Evolutionary conservation across 805 yeast species (phyloP).

Genomic region (Myxozyma udenii): DNA sequence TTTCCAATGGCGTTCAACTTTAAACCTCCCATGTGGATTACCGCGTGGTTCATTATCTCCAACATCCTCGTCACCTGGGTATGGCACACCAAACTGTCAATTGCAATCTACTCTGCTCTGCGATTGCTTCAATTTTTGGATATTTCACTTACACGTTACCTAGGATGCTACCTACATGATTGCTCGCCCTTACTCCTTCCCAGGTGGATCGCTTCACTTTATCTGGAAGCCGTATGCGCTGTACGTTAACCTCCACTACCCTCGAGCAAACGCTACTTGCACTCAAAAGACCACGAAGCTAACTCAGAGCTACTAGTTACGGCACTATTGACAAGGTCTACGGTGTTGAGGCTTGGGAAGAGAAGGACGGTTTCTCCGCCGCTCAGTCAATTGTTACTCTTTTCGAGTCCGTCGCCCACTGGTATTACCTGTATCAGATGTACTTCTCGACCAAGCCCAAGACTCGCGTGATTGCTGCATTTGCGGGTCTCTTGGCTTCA

Average conservation of each 20-base stretch:
- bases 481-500: slow-evolving; percentile 20
- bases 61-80: slow-evolving; percentile 23
- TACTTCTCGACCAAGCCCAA: slow-evolving; percentile 4
- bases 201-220: slow-evolving; percentile 26
- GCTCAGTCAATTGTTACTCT: slow-evolving; percentile 24
- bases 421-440: slow-evolving; percentile 11
- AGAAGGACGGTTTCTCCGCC: slow-evolving; percentile 23
- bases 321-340: slow-evolving; percentile 23
- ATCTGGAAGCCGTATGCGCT: slow-evolving; percentile 28
- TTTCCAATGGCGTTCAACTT: slow-evolving; percentile 21
- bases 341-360: slow-evolving; percentile 23
- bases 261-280: no score
- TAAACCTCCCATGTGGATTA: slow-evolving; percentile 12
- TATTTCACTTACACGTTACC: no score
- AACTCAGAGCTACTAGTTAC: slow-evolving; percentile 9
- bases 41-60: slow-evolving; percentile 21
- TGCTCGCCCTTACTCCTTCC: slow-evolving; percentile 26
- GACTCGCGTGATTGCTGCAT: slow-evolving; percentile 14
- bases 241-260: slow-evolving; percentile 10
- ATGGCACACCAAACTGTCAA: no score
- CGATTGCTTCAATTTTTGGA: no score
- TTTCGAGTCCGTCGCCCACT: slow-evolving; percentile 14
- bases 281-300: neutral
- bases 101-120: no score
- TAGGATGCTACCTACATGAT: slow-evolving; percentile 26